A percentile compares a stretch with the other conserved stretches of the same genome.
Evolutionary conservation across 768 basidiomycete species (phyloP).

Genomic region (Hysterangium stoloniferum): DNA sequence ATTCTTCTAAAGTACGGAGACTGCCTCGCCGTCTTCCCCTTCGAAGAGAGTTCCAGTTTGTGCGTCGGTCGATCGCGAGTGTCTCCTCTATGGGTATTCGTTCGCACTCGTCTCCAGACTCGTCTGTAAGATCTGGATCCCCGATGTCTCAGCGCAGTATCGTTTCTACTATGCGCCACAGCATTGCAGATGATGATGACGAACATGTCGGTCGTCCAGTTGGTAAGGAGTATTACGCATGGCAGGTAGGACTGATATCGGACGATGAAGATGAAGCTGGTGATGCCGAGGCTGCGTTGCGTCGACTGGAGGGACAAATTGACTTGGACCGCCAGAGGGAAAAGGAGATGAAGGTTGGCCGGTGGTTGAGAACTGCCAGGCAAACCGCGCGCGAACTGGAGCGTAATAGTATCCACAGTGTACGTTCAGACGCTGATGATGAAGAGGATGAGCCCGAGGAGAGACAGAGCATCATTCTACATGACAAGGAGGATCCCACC

Average conservation of each 20-base stretch:
- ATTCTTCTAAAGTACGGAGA: slow-evolving; percentile 48
- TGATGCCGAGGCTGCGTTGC: slow-evolving; percentile 76
- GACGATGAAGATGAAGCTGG: slow-evolving; percentile 64
- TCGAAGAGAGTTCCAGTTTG: slow-evolving; percentile 76
- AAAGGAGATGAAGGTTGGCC: slow-evolving; percentile 70
- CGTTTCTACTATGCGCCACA: neutral
- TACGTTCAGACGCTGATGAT: slow-evolving; percentile 5
- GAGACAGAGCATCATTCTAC: neutral
- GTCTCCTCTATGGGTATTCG: slow-evolving; percentile 74
- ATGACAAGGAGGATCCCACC: slow-evolving; percentile 2
- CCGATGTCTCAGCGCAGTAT: neutral
- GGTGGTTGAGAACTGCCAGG: slow-evolving; percentile 68
- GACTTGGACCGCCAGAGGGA: slow-evolving; percentile 63
- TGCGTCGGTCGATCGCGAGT: slow-evolving; percentile 56
- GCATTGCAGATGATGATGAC: neutral
- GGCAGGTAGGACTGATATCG: slow-evolving; percentile 71
- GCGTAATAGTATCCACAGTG: neutral
- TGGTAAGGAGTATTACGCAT: slow-evolving; percentile 53
- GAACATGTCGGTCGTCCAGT: slow-evolving; percentile 27
- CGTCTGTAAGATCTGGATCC: slow-evolving; percentile 22
- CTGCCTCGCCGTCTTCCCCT: slow-evolving; percentile 55
- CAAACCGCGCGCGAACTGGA: slow-evolving; percentile 2
- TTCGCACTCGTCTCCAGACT: slow-evolving; percentile 52
- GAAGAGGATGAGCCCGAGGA: slow-evolving; percentile 5
- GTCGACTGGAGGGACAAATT: slow-evolving; percentile 78